Conservation (phyloP, 2,329 filamentous ascomycete species). For the Diplocarpon rosae region DNA sequence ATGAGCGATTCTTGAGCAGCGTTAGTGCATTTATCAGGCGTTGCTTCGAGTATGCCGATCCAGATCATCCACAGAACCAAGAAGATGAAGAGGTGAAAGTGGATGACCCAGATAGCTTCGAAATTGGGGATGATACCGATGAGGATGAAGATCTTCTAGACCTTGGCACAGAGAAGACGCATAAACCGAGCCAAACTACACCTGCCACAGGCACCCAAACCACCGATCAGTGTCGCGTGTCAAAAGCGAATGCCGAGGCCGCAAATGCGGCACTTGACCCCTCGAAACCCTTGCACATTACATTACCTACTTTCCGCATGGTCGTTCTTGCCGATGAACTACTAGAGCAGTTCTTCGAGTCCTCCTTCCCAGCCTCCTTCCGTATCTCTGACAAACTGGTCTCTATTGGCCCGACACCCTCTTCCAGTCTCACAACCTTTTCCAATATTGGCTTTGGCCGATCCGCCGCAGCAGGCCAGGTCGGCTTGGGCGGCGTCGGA, state of each 20-base stretch:
- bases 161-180: constrained; percentile 36
- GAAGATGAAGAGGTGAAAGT: constrained; percentile 28
- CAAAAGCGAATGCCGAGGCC: constrained; percentile 59
- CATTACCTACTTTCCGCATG: constrained; percentile 96
- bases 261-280: constrained; percentile 89
- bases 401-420: constrained; percentile 31
- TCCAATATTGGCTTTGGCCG: constrained; percentile 54
- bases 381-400: constrained; percentile 59
- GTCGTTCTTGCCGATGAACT: constrained; percentile 92
- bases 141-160: constrained; percentile 49
- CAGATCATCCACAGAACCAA: constrained; percentile 62
- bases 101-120: constrained; percentile 43
- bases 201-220: constrained; percentile 6
- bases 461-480: constrained; percentile 30
- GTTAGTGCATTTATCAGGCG: constrained; percentile 92
- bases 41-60: constrained; percentile 97
- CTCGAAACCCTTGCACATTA: constrained; percentile 87
- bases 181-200: constrained; percentile 28
- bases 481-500: constrained; percentile 26
- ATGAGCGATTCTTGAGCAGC: constrained; percentile 83
- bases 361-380: constrained; percentile 87
- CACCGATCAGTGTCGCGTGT: constrained; percentile 31
- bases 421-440: constrained; percentile 75
- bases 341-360: constrained; percentile 94
- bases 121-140: constrained; percentile 64